Conservation (phyloP, 768 basidiomycete species). For the Mrakia gelida region DNA sequence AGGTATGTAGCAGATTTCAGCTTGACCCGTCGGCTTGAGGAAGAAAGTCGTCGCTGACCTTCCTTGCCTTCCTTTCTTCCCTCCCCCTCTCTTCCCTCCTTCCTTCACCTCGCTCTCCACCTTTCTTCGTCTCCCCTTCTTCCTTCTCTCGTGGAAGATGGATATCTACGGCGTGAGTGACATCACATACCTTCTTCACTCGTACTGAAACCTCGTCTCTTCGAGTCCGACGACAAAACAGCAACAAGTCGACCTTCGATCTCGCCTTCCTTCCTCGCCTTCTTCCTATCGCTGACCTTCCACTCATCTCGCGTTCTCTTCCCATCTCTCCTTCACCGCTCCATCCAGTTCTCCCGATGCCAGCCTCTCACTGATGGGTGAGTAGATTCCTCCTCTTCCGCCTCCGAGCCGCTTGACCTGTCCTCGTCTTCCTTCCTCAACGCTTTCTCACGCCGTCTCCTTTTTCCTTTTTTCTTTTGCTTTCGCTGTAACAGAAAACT, state of each 20-base stretch:
- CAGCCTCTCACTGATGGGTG: background rate
- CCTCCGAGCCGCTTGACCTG: background rate
- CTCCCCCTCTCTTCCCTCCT: background rate
- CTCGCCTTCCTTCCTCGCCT: background rate
- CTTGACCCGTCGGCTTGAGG: background rate
- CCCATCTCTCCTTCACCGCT: background rate
- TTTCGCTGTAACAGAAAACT: background rate
- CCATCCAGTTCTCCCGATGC: background rate
- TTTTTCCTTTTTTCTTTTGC: background rate
- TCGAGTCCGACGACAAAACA: background rate
- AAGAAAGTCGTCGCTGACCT: background rate
- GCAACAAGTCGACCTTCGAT: background rate
- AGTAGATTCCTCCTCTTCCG: background rate
- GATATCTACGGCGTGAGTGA: slow-evolving; percentile 6
- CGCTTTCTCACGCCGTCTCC: background rate
- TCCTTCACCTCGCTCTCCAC: background rate
- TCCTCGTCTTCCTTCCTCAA: background rate
- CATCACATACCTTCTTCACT: too few relatives aligned
- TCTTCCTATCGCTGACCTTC: background rate
- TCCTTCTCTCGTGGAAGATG: background rate
- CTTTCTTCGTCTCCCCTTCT: background rate
- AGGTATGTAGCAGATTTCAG: background rate
- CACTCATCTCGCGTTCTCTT: background rate
- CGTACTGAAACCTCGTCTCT: background rate
- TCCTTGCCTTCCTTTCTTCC: background rate